Conservation (phyloP, 1,284 basidiomycete species). For the Garcileccinum viscosum region DNA sequence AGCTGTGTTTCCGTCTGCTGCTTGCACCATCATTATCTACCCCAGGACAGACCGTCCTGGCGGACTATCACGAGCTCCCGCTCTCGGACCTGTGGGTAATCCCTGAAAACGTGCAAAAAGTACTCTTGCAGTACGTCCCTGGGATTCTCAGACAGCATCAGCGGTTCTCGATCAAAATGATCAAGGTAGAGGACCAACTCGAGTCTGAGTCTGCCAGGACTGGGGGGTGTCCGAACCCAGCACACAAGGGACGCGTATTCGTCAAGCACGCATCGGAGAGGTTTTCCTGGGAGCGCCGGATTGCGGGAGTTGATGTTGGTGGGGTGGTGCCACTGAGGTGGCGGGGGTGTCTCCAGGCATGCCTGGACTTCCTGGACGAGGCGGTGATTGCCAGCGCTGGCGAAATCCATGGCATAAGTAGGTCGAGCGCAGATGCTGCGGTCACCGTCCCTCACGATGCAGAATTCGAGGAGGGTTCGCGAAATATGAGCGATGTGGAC, state of each 20-base stretch:
- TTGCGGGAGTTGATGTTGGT: not conserved
- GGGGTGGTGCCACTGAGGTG: conserved; percentile 49
- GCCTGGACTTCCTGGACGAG: conserved; percentile 46
- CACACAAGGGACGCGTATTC: not conserved
- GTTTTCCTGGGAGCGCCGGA: not conserved
- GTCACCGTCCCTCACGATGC: not conserved
- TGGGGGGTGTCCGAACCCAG: not conserved
- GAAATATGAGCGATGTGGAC: not conserved
- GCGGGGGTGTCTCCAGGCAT: conserved; percentile 69
- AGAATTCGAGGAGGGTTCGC: not conserved
- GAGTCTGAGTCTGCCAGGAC: not conserved
- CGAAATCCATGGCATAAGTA: not conserved
- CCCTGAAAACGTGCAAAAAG: conserved; percentile 32
- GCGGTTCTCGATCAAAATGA: conserved; percentile 20
- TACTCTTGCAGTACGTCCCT: conserved; percentile 46
- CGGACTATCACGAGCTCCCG: conserved; percentile 42
- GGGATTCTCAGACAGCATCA: conserved; percentile 32
- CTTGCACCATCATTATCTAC: conserved; percentile 39
- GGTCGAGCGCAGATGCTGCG: not conserved
- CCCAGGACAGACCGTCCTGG: conserved; percentile 38
- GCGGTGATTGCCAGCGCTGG: conserved; percentile 28
- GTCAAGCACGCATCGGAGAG: not conserved
- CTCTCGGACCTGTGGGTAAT: conserved; percentile 40
- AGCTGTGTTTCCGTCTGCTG: conserved; percentile 57
- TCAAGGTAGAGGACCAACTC: conserved; percentile 2